Base-by-base conservation (phyloP, 2,329 filamentous ascomycete genomes). In the Fusarium torreyae region DNA sequence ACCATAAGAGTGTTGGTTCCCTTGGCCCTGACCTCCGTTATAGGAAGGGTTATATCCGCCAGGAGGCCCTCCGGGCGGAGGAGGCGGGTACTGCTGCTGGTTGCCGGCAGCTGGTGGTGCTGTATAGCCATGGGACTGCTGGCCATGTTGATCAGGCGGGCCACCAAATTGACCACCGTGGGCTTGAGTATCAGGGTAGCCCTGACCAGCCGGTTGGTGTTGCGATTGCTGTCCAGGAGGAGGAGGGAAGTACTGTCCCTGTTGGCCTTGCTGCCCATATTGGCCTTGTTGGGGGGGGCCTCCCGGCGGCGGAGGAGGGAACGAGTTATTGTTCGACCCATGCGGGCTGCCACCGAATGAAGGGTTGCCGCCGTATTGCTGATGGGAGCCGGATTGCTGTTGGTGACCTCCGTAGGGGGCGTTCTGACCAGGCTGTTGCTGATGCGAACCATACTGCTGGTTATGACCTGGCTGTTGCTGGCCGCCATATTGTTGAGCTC, bases 1-100 rank as follows among this genome's bases (percentile, higher is more conserved):
- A 33, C 76, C 75, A 40, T 78, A 77, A 14, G 77, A 66, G 33
- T 73, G 73, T 51, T 78, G 72, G n/a, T 68, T 69, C 31, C 69
- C 71, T n/a, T 76, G 75, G 3, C 69, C 71, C 17, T 76, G 75
- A 3, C 69, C 60, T 26, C 71, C 70, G 11, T 66, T 64, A 49
- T 77, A 78, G 11, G 75, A 75, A 24, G 72, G 56, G 53, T 73
- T 78, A 42, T 79, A 79, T 39, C 75, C 75, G 43, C 67, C 67
- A 7, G 67, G 53, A 18, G 66, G 57, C 18, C 59, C 66, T 55
- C 63, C 57, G 14, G 68, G 40, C 38, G 74, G 72, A 20, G 74
- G 72, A 45, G 75, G 74, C 20, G 73, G 71, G 20, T 68, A 74
- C 34, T 74, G 68, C 34, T 74, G 68, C 55, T 73, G 73, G 17